Evolutionary conservation across 169 alveolate species (phyloP), one percentile per base, ranked within the genome.

Genomic region (Pseudocohnilembus persalinus): DNA sequence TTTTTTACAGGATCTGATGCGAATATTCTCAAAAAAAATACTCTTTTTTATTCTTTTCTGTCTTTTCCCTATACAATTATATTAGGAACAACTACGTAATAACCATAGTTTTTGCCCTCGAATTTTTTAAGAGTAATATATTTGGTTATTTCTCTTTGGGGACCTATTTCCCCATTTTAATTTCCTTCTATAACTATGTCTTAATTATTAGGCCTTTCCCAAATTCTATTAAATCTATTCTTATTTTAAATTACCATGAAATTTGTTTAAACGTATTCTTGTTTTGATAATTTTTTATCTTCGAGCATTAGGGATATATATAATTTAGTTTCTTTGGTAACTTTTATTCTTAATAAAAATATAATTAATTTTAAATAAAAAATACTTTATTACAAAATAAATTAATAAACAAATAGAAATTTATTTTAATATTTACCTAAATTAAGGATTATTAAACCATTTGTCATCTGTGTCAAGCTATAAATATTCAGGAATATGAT

Each of bases 381-480:
- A n/a, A n/a, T n/a, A 34, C 26, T 29, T 31, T 0, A 33, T 4
- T 31, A 31, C 29, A 29, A 29, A 29, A 29, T 29, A 31, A 4
- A 49, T 49, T 11, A 49, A 49, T 11, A 49, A 49, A 49, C 20
- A 4, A 31, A 33, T 31, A 1, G n/a, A n/a, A n/a, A n/a, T n/a
- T n/a, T n/a, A n/a, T n/a, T n/a, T n/a, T n/a, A n/a, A n/a, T n/a
- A 34, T 0, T 32, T 77, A 77, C 82, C 82, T 85, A 64, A 73
- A 96, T 85, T 96, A 94, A 1, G 98, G 98, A 88, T 96, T 96
- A 81, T 94, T 94, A 79, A 96, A 96, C 96, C 97, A 96, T 32
- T 94, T 94, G 83, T 96, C 98, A 87, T 96, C 96, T 4, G 97
- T 93, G 80, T 96, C 98, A 28, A 90, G 74, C 35, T 92, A 81